Evolutionary conservation across 805 yeast species (phyloP).

Genomic region (Yamadazyma nakazawae): DNA sequence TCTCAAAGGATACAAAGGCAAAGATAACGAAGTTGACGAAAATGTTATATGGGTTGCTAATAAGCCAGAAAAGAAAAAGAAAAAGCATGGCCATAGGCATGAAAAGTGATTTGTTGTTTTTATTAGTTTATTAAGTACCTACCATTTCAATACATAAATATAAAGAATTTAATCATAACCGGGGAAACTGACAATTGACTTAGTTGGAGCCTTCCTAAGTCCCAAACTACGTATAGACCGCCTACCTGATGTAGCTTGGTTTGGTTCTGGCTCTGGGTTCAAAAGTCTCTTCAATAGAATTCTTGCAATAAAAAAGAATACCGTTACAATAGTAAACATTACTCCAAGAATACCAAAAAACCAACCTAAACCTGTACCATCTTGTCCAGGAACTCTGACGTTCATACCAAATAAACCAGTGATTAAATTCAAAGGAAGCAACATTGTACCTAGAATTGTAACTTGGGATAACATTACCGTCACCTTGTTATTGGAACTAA

Average conservation of each 20-base stretch:
- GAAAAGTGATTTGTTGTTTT: background rate
- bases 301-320: slow-evolving; percentile 17
- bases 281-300: slow-evolving; percentile 19
- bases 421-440: slow-evolving; percentile 84
- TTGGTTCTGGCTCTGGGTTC: slow-evolving; percentile 11
- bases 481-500: slow-evolving; percentile 78
- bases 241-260: slow-evolving; percentile 15
- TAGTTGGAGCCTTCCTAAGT: slow-evolving; percentile 30
- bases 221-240: slow-evolving; percentile 28
- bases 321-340: slow-evolving; percentile 20
- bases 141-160: slow-evolving; percentile 1
- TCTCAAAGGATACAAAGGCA: slow-evolving; percentile 60
- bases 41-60: slow-evolving; percentile 30
- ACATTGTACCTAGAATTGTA: slow-evolving; percentile 83
- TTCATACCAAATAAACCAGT: slow-evolving; percentile 97
- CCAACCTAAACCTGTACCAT: slow-evolving; percentile 18
- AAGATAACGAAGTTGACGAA: slow-evolving; percentile 33
- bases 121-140: background rate
- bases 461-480: slow-evolving; percentile 87
- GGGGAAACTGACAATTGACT: slow-evolving; percentile 23
- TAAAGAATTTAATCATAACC: slow-evolving; percentile 8
- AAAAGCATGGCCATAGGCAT: slow-evolving; percentile 6
- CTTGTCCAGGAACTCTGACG: slow-evolving; percentile 76
- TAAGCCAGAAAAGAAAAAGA: slow-evolving; percentile 6
- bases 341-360: slow-evolving; percentile 31